phyloP scores from a whole-genome alignment of 345 rosid species.

The Syzygium aqueum region DNA sequence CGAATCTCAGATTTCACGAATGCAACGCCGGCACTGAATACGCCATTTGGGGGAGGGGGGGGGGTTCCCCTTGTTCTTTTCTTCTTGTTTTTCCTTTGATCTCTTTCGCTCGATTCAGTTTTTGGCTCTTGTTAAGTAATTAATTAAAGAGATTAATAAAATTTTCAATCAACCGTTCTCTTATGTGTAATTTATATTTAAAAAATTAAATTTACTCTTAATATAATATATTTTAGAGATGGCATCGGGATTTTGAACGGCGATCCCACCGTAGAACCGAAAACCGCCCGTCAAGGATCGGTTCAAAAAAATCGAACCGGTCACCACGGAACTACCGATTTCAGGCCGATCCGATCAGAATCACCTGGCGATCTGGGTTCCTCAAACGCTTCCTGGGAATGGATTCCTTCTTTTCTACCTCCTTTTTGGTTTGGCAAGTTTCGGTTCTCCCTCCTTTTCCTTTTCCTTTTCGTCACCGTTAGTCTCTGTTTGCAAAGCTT shows the following conservation, averaged over 20 bases:
- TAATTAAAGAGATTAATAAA: background rate
- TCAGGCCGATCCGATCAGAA: too few relatives aligned
- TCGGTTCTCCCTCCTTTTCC: background rate
- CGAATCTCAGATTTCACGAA: background rate
- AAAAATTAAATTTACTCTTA: background rate
- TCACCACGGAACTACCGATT: too few relatives aligned
- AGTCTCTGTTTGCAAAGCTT: background rate
- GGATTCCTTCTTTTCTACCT: background rate
- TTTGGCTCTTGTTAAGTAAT: background rate
- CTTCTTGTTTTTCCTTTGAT: background rate
- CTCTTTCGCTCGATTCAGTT: background rate
- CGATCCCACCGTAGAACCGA: too few relatives aligned
- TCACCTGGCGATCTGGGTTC: background rate
- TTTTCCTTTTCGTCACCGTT: background rate
- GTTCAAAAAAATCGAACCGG: too few relatives aligned
- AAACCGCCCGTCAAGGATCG: too few relatives aligned
- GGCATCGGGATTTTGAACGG: background rate
- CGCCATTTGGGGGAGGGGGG: background rate
- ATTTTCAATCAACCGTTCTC: background rate
- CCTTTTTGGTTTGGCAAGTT: background rate
- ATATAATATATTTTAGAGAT: background rate
- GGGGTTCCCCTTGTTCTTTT: background rate
- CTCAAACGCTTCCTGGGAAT: background rate
- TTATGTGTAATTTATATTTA: background rate
- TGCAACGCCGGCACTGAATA: background rate